Conservation (phyloP, 208 protist species). For the Leishmania braziliensis region DNA sequence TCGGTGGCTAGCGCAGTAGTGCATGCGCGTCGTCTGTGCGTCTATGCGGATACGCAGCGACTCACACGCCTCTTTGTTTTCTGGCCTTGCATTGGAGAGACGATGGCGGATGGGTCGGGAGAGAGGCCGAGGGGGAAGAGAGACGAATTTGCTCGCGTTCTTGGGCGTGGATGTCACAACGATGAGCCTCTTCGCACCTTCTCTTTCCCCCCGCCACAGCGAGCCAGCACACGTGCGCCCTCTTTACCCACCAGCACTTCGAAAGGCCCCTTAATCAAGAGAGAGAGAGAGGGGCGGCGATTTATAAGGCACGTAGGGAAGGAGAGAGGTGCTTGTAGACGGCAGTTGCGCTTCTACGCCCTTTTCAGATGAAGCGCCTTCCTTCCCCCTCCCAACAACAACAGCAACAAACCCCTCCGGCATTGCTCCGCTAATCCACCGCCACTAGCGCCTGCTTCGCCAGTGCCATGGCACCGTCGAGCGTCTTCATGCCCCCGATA, state of each 20-base stretch:
- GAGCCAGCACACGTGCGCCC: background rate
- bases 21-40: too few species aligned
- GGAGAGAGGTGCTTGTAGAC: background rate
- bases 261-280: background rate
- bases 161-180: background rate
- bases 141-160: background rate
- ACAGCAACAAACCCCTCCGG: too few species aligned
- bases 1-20: too few species aligned
- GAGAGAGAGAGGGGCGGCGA: background rate
- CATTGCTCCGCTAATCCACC: conserved; percentile 3
- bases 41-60: too few species aligned
- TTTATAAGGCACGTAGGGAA: background rate
- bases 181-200: background rate
- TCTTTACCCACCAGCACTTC: background rate
- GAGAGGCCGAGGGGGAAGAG: background rate
- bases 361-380: background rate
- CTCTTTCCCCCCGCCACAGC: conserved; percentile 1
- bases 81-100: too few species aligned
- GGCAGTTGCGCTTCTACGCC: background rate
- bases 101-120: background rate
- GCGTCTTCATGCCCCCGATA: conserved; percentile 95
- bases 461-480: conserved; percentile 93
- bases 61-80: too few species aligned
- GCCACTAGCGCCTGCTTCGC: conserved; percentile 81
- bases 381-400: background rate